Conservation (phyloP, 2,329 filamentous ascomycete species). For the Penicillium brevicompactum region DNA sequence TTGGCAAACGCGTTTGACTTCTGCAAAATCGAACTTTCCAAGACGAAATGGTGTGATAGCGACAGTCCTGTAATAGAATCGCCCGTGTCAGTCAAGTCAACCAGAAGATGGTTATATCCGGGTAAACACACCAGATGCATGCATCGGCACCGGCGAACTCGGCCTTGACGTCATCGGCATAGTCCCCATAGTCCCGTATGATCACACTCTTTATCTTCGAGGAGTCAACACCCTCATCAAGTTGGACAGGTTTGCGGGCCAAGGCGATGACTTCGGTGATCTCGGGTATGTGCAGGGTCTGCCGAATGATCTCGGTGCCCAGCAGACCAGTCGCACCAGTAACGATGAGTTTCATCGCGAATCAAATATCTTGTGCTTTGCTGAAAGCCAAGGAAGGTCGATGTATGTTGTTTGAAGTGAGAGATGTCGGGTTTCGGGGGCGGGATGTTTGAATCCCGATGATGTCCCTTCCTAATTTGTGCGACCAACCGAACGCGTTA, state of each 20-base stretch:
- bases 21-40: conserved; percentile 34
- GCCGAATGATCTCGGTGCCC: conserved; percentile 38
- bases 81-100: not conserved
- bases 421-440: not conserved
- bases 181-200: conserved; percentile 35
- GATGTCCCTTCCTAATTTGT: not conserved
- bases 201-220: conserved; percentile 36
- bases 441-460: not conserved
- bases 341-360: conserved; percentile 41
- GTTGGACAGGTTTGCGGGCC: conserved; percentile 4
- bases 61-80: conserved; percentile 7
- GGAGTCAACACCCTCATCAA: not conserved
- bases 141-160: conserved; percentile 36
- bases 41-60: conserved; percentile 32
- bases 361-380: not conserved
- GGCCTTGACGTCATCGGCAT: conserved; percentile 32
- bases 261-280: conserved; percentile 17
- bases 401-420: too few species aligned
- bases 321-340: conserved; percentile 39
- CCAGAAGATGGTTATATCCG: not conserved
- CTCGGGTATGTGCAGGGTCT: conserved; percentile 28
- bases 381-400: too few species aligned
- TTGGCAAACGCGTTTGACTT: conserved; percentile 46
- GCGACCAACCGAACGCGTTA: not conserved
- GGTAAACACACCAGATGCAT: conserved; percentile 39